Conservation (phyloP, 2,329 filamentous ascomycete species). For the Xylariaceae sp. region DNA sequence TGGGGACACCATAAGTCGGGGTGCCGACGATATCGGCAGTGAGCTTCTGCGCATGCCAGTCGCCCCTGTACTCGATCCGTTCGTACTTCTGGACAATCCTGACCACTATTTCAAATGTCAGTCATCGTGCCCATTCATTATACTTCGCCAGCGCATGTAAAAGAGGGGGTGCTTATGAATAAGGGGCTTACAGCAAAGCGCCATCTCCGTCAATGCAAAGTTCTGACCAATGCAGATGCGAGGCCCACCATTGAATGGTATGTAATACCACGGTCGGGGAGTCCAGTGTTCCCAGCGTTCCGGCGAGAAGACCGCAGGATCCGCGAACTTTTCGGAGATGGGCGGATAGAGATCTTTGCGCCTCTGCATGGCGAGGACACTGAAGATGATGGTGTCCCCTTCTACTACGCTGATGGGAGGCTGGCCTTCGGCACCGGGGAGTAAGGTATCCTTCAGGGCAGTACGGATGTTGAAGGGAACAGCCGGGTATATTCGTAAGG, state of each 20-base stretch:
- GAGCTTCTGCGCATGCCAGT: conserved; percentile 20
- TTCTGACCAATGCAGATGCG: conserved; percentile 35
- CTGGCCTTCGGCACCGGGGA: conserved; percentile 23
- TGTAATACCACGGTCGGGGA: conserved; percentile 41
- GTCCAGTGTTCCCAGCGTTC: conserved; percentile 35
- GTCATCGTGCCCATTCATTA: not conserved
- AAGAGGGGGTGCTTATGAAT: not conserved
- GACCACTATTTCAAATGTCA: conserved; percentile 11
- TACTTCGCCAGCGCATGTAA: not conserved
- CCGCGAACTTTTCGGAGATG: conserved; percentile 17
- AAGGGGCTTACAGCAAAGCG: conserved; percentile 16
- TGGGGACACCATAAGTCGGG: conserved; percentile 17
- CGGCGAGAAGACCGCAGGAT: conserved; percentile 20
- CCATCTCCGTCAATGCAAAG: conserved; percentile 23
- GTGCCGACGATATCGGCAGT: conserved; percentile 16
- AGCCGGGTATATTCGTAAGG: conserved; percentile 41
- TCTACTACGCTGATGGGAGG: conserved; percentile 17
- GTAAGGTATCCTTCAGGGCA: conserved; percentile 37
- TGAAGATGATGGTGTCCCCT: conserved; percentile 18
- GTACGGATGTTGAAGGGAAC: conserved; percentile 32
- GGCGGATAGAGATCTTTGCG: conserved; percentile 21
- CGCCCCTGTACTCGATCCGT: conserved; percentile 19
- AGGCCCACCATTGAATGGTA: conserved; percentile 53
- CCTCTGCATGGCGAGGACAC: conserved; percentile 12
- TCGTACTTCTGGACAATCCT: conserved; percentile 22